phyloP scores from a whole-genome alignment of 2,329 filamentous ascomycete species.

The Trichoderma harzianum region DNA sequence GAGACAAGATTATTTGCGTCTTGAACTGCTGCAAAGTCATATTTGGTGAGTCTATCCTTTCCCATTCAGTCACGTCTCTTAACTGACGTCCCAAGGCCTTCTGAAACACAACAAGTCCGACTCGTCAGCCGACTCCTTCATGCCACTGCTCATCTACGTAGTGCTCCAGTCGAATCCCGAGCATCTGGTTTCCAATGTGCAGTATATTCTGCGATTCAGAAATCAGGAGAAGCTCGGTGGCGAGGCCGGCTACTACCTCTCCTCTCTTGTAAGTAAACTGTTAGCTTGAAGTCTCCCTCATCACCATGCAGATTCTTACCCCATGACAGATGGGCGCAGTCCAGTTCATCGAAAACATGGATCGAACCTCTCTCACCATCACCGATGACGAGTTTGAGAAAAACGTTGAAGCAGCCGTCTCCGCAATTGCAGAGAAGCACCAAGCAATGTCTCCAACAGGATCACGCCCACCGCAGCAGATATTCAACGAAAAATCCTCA shows the following conservation, averaged over 20 bases:
- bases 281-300: not conserved
- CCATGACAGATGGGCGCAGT: conserved; percentile 74
- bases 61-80: not conserved
- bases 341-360: conserved; percentile 94
- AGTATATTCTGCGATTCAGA: conserved; percentile 94
- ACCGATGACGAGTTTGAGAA: conserved; percentile 92
- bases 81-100: conserved; percentile 55
- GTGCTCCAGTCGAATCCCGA: conserved; percentile 93
- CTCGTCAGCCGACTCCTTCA: conserved; percentile 93
- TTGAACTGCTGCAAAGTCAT: conserved; percentile 99
- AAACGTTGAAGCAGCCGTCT: conserved; percentile 95
- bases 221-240: conserved; percentile 96
- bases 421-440: conserved; percentile 90
- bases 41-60: conserved; percentile 62
- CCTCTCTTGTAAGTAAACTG: conserved; percentile 65
- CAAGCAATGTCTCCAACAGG: conserved; percentile 48
- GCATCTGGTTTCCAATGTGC: conserved; percentile 93
- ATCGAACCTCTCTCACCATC: conserved; percentile 89
- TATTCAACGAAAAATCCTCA: conserved; percentile 45
- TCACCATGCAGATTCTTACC: not conserved
- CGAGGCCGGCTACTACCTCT: conserved; percentile 98
- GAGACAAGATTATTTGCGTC: conserved; percentile 98
- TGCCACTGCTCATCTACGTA: conserved; percentile 91
- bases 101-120: conserved; percentile 90
- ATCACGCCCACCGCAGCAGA: conserved; percentile 31